Conservation (phyloP, 305 asterid species). For the Fraxinus xanthoxyloides region DNA sequence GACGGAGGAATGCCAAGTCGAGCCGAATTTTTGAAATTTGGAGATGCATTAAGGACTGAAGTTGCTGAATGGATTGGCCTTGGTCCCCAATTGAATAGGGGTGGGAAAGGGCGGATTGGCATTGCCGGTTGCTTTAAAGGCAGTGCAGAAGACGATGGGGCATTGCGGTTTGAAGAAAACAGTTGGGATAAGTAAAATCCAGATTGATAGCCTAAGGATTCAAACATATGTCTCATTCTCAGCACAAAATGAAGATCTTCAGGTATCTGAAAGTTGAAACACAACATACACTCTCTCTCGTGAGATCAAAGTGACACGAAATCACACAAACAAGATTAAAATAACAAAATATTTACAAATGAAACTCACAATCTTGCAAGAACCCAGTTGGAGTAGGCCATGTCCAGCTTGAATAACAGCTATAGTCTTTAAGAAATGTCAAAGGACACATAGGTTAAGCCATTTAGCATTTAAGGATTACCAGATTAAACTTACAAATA, state of each 20-base stretch:
- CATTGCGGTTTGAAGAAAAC: constrained; percentile 68
- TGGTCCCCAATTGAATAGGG: constrained; percentile 73
- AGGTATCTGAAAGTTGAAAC: constrained; percentile 52
- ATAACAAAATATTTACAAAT: background rate
- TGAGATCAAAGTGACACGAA: background rate
- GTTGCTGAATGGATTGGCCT: constrained; percentile 49
- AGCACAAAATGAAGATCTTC: constrained; percentile 97
- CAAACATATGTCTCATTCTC: constrained; percentile 94
- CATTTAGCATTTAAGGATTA: background rate
- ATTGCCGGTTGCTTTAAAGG: constrained; percentile 65
- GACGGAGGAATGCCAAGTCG: constrained; percentile 50
- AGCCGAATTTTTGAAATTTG: constrained; percentile 51
- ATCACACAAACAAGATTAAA: background rate
- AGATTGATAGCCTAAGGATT: constrained; percentile 90
- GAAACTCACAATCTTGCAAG: constrained; percentile 89
- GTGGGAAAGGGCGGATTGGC: constrained; percentile 60
- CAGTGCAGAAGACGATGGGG: constrained; percentile 63
- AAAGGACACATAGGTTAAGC: constrained; percentile 8
- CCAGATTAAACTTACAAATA: background rate
- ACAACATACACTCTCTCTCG: background rate
- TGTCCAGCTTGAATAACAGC: constrained; percentile 99
- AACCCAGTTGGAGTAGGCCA: constrained; percentile 94
- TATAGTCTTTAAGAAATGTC: constrained; percentile 53
- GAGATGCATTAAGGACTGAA: constrained; percentile 40
- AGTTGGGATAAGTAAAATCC: constrained; percentile 92